Evolutionary conservation across 352 stramenopile species (phyloP).

Genomic region (Phytophthora chlamydospora): DNA sequence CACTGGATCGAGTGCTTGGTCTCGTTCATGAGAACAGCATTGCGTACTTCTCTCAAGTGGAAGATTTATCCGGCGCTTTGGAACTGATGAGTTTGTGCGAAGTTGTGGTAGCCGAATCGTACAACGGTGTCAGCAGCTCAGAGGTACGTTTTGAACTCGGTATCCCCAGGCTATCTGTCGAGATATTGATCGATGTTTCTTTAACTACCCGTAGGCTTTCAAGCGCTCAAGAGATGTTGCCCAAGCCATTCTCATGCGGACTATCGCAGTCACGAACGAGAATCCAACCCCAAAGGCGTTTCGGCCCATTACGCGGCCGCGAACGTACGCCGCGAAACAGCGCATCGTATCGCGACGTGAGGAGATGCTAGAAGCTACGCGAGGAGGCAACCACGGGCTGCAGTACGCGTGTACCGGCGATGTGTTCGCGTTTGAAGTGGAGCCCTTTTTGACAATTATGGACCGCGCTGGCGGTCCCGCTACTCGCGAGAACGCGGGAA

Average conservation of each 20-base stretch:
- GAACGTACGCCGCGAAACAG: slow-evolving; percentile 53
- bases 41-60: slow-evolving; percentile 76
- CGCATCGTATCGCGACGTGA: slow-evolving; percentile 52
- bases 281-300: slow-evolving; percentile 70
- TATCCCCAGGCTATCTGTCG: background rate
- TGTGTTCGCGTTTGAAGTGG: slow-evolving; percentile 69
- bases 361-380: slow-evolving; percentile 37
- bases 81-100: slow-evolving; percentile 78
- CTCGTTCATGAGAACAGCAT: slow-evolving; percentile 80
- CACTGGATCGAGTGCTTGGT: slow-evolving; percentile 62
- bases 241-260: slow-evolving; percentile 65
- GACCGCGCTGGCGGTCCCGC: slow-evolving; percentile 16
- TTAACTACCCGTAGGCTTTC: slow-evolving; percentile 45
- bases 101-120: slow-evolving; percentile 59
- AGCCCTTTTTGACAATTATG: slow-evolving; percentile 68
- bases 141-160: slow-evolving; percentile 42
- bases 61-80: slow-evolving; percentile 65
- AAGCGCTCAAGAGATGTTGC: slow-evolving; percentile 59
- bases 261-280: slow-evolving; percentile 72
- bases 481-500: slow-evolving; percentile 1
- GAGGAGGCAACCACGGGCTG: slow-evolving; percentile 21
- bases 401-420: slow-evolving; percentile 56
- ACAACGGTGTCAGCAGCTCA: slow-evolving; percentile 48
- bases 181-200: slow-evolving; percentile 1
- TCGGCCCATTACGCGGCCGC: slow-evolving; percentile 68